Percentiles rank a stretch among this genome's conserved stretches.
Evolutionary conservation across 2,329 filamentous ascomycete species (phyloP).

Genomic region (Xylaria polymorpha): DNA sequence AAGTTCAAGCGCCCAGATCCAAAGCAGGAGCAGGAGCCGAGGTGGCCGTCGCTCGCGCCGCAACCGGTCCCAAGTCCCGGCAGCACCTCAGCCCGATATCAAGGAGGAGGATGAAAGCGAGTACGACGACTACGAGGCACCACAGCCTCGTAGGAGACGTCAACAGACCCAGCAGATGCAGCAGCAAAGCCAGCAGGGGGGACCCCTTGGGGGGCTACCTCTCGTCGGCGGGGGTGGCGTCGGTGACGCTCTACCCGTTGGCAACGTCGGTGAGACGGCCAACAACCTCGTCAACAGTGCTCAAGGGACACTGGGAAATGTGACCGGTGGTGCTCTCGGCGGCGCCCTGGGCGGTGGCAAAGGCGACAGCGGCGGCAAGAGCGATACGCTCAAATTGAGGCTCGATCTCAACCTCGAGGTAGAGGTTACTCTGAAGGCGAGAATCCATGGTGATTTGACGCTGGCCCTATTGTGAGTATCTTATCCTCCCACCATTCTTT

Average conservation of each 20-base stretch:
- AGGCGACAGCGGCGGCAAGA: conserved; percentile 58
- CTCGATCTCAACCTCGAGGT: conserved; percentile 86
- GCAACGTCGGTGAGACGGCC: conserved; percentile 48
- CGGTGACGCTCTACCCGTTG: conserved; percentile 46
- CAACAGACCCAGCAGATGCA: conserved; percentile 43
- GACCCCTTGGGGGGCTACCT: conserved; percentile 42
- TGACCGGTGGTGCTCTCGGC: conserved; percentile 45
- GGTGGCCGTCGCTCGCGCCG: conserved; percentile 46
- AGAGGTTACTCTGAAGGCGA: conserved; percentile 86
- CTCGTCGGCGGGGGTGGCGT: conserved; percentile 43
- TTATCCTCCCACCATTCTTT: conserved; percentile 17
- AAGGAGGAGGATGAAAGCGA: conserved; percentile 43
- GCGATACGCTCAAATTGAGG: conserved; percentile 75
- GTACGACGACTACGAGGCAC: conserved; percentile 46
- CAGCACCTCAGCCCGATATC: conserved; percentile 40
- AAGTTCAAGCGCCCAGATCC: conserved; percentile 41
- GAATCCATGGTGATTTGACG: conserved; percentile 86
- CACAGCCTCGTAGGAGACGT: conserved; percentile 42
- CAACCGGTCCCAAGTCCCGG: conserved; percentile 44
- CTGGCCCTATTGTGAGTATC: conserved; percentile 71
- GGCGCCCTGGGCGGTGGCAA: conserved; percentile 51
- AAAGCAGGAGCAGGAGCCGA: conserved; percentile 42
- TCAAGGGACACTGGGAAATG: conserved; percentile 45
- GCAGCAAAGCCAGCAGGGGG: conserved; percentile 32
- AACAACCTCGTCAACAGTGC: conserved; percentile 47